Base-by-base conservation (phyloP, 148 eudicot genomes). In the Fallopia convolvulus region DNA sequence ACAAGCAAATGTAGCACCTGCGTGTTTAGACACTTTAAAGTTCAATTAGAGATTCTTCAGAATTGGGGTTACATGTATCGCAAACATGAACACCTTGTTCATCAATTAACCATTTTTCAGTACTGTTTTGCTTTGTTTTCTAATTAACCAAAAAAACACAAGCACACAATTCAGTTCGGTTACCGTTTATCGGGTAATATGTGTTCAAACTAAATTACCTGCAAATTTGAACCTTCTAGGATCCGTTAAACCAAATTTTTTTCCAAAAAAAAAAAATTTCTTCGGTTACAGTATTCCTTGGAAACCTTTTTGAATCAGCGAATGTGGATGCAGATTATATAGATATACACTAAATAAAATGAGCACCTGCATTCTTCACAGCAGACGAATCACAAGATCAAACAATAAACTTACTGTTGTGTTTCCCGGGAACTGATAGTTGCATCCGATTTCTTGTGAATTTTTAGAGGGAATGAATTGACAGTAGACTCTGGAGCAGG, bases 401-500 rank as follows among this genome's bases (percentile, higher is more conserved):
- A 74, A 90, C 94, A 86, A 83, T 90, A 92, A 84, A 88, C 74
- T 82, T 83, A 76, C 76, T 84, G 76, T 85, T 89, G n/a, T 89
- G 91, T 56, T 82, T 84, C 79, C 61, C 72, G 6, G 61, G 61
- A 56, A 20, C 61, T 58, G 83, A 85, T 41, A 72, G 12, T 40
- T 75, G 23, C 71, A 56, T 79, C 82, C 50, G 83, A 79, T 81
- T 82, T 89, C 49, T 74, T 76, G 75, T 86, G 83, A 60, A 74
- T 53, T 80, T 83, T 88, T 79, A 85, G 77, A 20, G 93, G 94
- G 75, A 92, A 86, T 53, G 91, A 84, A 74, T 92, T 88, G 33
- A 92, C 97, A 77, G 90, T 86, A 12, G 93, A 84, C 75, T 85
- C 94, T 7, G 91, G 88, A 72, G 97, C 93, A 40, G 94, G 97